A percentile compares a stretch with the other conserved stretches of the same genome.
Evolutionary conservation across 352 stramenopile genomes (phyloP).

Genomic region (Thraustochytrium striatum): DNA sequence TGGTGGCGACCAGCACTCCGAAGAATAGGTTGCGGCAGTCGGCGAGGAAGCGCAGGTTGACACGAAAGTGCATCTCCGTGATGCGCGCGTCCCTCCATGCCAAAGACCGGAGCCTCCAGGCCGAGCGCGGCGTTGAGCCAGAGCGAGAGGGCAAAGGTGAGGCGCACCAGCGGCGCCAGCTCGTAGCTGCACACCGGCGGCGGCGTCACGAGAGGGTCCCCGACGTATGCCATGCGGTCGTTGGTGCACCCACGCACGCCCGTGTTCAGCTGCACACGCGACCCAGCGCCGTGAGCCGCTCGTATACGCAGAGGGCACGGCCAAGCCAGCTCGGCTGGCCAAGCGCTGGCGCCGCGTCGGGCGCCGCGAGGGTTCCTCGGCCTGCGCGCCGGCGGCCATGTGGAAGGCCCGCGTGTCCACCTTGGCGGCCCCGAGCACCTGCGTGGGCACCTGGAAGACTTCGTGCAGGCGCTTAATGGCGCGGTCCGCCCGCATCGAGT

Average conservation of each 20-base stretch:
- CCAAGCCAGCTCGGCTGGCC: neutral
- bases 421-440: neutral
- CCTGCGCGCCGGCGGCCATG: too few species aligned
- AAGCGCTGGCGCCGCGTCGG: neutral
- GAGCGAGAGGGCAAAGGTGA: conserved; percentile 13
- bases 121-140: conserved; percentile 5
- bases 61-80: conserved; percentile 9
- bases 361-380: neutral
- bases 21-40: conserved; percentile 20
- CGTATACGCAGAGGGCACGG: conserved; percentile 17
- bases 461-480: neutral
- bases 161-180: conserved; percentile 17
- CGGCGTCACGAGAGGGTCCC: conserved; percentile 27
- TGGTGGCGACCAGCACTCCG: neutral
- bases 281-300: conserved; percentile 12
- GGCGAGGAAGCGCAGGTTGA: conserved; percentile 32
- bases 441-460: neutral
- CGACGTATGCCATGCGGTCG: conserved; percentile 11
- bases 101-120: neutral
- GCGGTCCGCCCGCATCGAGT: neutral
- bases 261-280: conserved; percentile 23
- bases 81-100: neutral
- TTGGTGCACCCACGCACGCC: neutral
- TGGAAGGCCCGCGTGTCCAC: neutral
- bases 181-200: conserved; percentile 37